A percentile compares a stretch with the other conserved stretches of the same genome.
Conservation (phyloP, 331 rosid genomes). For the Malus hybrid region DNA sequence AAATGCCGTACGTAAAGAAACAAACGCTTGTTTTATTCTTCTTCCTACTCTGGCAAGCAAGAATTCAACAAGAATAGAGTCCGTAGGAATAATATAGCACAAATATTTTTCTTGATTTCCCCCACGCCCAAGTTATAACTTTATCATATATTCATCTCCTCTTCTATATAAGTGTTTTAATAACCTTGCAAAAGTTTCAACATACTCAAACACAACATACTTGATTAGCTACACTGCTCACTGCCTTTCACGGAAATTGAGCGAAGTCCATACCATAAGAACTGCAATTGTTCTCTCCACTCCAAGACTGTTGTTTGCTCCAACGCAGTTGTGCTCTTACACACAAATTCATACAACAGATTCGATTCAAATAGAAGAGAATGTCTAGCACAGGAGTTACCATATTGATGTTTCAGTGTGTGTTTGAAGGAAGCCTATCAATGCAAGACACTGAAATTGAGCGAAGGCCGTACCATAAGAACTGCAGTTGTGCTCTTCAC, state of each 20-base stretch:
- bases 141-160: background rate
- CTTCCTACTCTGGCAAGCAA: background rate
- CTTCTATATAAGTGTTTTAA: background rate
- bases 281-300: constrained; percentile 45
- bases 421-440: too few species aligned
- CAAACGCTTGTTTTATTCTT: background rate
- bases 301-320: constrained; percentile 7
- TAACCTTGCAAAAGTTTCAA: background rate
- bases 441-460: too few species aligned
- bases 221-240: background rate
- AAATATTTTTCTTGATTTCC: background rate
- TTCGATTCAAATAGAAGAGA: background rate
- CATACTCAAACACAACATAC: background rate
- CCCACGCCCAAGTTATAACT: background rate
- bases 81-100: background rate
- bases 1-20: background rate
- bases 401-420: background rate
- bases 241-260: constrained; percentile 9
- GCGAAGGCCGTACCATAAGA: too few species aligned
- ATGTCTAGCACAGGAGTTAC: constrained; percentile 25
- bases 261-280: constrained; percentile 48
- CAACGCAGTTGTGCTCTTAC: background rate
- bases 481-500: too few species aligned
- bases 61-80: background rate
- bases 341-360: background rate